Percentiles rank a stretch among this genome's conserved stretches.
These are phyloP conservation scores for Cladosporium halotolerans DNA, from an alignment of 2,329 filamentous ascomycete genomes.

Conservation along the genomic window DNA sequence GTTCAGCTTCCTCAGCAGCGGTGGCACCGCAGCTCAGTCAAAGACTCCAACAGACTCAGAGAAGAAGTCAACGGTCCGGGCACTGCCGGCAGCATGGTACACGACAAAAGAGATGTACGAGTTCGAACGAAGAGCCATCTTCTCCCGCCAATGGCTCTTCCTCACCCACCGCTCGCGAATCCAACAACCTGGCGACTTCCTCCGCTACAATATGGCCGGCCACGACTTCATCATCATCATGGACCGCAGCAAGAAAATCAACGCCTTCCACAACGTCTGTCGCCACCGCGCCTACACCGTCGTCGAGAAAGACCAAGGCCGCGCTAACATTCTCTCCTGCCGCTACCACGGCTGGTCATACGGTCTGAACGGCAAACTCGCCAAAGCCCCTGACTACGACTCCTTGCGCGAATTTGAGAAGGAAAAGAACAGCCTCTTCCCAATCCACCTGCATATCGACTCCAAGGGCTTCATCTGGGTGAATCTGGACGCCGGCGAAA, in stretches of 20 bases:
- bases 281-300: slow-evolving; percentile 54
- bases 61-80: slow-evolving; percentile 29
- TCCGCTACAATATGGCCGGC: slow-evolving; percentile 20
- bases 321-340: slow-evolving; percentile 49
- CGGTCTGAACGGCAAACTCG: slow-evolving; percentile 49
- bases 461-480: slow-evolving; percentile 50
- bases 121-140: slow-evolving; percentile 41
- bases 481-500: slow-evolving; percentile 43
- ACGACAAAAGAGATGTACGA: slow-evolving; percentile 39
- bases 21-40: slow-evolving; percentile 1
- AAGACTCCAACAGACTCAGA: not conserved
- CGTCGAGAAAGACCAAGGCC: slow-evolving; percentile 46
- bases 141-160: slow-evolving; percentile 33
- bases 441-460: slow-evolving; percentile 47
- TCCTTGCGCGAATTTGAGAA: slow-evolving; percentile 51
- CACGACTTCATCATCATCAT: slow-evolving; percentile 19
- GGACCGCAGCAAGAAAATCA: slow-evolving; percentile 18
- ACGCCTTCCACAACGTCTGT: slow-evolving; percentile 38
- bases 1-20: slow-evolving; percentile 9
- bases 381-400: slow-evolving; percentile 55
- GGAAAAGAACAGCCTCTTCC: slow-evolving; percentile 48
- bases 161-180: slow-evolving; percentile 28
- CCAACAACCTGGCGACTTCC: slow-evolving; percentile 22
- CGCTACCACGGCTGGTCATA: slow-evolving; percentile 60
- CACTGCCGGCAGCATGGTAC: slow-evolving; percentile 42